Percentiles rank a stretch among this genome's conserved stretches.
These are phyloP conservation scores for Colletotrichum sp. DNA, from an alignment of 2,329 filamentous ascomycete genomes.

Conservation along the genomic window DNA sequence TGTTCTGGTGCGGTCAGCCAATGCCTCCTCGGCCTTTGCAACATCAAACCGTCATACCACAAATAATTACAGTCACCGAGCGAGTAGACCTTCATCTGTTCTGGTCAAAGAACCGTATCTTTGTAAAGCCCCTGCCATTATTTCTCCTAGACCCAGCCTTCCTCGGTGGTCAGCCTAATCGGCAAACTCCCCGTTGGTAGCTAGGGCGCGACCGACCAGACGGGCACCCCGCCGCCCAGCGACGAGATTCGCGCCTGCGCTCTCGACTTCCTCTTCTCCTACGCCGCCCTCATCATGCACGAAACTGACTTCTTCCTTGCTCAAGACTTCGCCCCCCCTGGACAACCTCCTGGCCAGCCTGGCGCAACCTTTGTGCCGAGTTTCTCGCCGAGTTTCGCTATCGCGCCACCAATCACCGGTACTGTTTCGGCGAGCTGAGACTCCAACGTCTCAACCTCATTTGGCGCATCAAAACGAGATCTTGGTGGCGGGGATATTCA, in stretches of 20 bases:
- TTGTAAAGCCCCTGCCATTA: not conserved
- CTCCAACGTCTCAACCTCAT: not conserved
- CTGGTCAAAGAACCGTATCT: not conserved
- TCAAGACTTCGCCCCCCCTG: rapidly evolving
- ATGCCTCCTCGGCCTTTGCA: not conserved
- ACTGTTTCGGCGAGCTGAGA: not conserved
- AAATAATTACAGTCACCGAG: not conserved
- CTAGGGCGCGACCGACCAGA: not conserved
- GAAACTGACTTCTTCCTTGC: not conserved
- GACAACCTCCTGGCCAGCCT: not conserved
- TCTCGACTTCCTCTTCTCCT: not conserved
- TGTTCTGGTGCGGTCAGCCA: not conserved
- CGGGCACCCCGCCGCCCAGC: not conserved
- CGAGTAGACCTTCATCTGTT: not conserved
- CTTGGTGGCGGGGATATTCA: rapidly evolving
- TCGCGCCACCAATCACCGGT: not conserved
- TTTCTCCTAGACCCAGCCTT: not conserved
- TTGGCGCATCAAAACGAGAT: not conserved
- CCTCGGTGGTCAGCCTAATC: rapidly evolving
- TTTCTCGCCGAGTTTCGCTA: not conserved
- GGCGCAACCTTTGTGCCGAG: not conserved
- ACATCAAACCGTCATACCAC: not conserved
- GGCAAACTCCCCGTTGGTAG: not conserved
- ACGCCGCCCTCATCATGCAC: not conserved
- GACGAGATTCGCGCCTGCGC: not conserved